Evolutionary conservation across 495 filamentous ascomycete species (phyloP).

Genomic region (Niebla homalea): DNA sequence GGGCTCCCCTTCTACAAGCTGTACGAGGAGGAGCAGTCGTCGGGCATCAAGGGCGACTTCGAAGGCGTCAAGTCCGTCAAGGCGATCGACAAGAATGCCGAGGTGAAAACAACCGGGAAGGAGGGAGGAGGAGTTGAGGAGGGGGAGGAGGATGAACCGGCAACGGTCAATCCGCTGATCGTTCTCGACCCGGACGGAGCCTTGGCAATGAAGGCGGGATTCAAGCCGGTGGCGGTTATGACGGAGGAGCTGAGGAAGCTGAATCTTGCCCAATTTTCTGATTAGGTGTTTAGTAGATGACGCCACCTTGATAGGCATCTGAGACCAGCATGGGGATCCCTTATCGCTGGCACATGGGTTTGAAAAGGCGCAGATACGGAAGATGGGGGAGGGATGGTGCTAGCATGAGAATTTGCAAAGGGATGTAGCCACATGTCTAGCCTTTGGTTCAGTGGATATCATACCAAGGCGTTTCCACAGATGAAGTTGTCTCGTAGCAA

Average conservation of each 20-base stretch:
- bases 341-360: no score
- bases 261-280: slow-evolving; percentile 1
- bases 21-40: slow-evolving; percentile 11
- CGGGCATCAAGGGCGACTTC: slow-evolving; percentile 12
- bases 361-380: no score
- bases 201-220: background rate
- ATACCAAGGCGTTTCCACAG: no score
- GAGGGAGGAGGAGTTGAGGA: background rate
- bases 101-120: no score
- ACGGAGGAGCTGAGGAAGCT: slow-evolving; percentile 5
- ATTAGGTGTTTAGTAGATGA: no score
- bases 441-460: no score
- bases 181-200: slow-evolving; percentile 9
- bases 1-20: slow-evolving; percentile 26
- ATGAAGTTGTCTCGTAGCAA: no score
- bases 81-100: background rate
- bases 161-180: background rate
- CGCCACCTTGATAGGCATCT: no score
- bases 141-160: background rate
- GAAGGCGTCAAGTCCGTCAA: slow-evolving; percentile 10
- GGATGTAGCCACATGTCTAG: no score
- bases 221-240: slow-evolving; percentile 4
- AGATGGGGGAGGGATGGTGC: no score
- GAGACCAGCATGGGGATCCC: no score
- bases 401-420: no score